Evolutionary conservation across 768 basidiomycete species (phyloP).

Genomic region (Lenzites betulinus): DNA sequence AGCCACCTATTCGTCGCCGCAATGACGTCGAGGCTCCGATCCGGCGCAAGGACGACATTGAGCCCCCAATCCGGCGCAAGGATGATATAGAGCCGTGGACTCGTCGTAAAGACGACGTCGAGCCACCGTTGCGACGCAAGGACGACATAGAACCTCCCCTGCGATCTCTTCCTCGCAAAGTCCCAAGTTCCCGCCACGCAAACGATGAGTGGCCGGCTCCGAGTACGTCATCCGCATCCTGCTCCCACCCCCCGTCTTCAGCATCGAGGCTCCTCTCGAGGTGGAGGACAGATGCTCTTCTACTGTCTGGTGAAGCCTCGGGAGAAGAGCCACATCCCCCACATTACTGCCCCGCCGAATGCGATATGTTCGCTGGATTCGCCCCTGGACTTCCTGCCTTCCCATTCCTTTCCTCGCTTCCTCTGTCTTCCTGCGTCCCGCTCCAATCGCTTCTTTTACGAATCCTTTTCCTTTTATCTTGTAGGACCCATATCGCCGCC

Average conservation of each 20-base stretch:
- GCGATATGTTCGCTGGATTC: slow-evolving; percentile 42
- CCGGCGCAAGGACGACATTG: slow-evolving; percentile 14
- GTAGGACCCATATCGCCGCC: slow-evolving; percentile 53
- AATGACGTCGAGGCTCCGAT: slow-evolving; percentile 14
- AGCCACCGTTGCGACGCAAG: slow-evolving; percentile 14
- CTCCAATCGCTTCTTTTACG: slow-evolving; percentile 38
- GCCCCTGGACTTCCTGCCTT: slow-evolving; percentile 42
- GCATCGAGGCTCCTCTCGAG: slow-evolving; percentile 40
- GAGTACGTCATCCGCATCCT: slow-evolving; percentile 69
- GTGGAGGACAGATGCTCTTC: slow-evolving; percentile 30
- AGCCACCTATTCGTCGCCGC: slow-evolving; percentile 11
- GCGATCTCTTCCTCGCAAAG: slow-evolving; percentile 17
- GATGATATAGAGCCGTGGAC: slow-evolving; percentile 13
- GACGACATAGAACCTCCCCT: slow-evolving; percentile 14
- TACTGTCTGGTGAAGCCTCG: slow-evolving; percentile 45
- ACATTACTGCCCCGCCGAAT: slow-evolving; percentile 34
- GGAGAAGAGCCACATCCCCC: slow-evolving; percentile 42
- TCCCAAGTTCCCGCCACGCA: slow-evolving; percentile 20
- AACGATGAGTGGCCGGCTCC: slow-evolving; percentile 37
- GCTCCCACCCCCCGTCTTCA: slow-evolving; percentile 41
- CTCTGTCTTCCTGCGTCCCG: slow-evolving; percentile 32
- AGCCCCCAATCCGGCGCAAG: slow-evolving; percentile 3
- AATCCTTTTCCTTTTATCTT: slow-evolving; percentile 42
- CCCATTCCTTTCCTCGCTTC: slow-evolving; percentile 37
- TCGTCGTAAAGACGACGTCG: slow-evolving; percentile 14